These are phyloP conservation scores for Paraleonurus japonicus DNA, from an alignment of 257 asterid genomes.

Conservation along the genomic window DNA sequence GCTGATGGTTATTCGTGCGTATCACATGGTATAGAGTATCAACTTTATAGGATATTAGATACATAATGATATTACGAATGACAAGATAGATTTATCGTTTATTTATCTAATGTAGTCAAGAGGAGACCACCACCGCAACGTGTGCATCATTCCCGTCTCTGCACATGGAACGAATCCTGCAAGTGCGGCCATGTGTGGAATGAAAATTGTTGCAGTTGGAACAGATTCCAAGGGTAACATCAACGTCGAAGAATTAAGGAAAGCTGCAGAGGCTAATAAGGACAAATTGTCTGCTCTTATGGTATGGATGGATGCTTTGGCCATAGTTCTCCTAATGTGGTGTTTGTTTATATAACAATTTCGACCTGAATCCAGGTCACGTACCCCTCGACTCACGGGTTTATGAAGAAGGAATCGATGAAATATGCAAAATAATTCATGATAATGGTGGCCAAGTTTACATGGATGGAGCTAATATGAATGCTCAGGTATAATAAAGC, in stretches of 20 bases:
- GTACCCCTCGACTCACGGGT: slow-evolving; percentile 99
- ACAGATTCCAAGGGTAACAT: slow-evolving; percentile 97
- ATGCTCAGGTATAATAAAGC: slow-evolving; percentile 73
- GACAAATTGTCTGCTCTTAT: slow-evolving; percentile 84
- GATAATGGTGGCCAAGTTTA: slow-evolving; percentile 97
- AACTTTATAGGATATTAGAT: neutral
- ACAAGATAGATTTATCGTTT: neutral
- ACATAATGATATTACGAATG: neutral
- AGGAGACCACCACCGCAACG: slow-evolving; percentile 90
- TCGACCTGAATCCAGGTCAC: slow-evolving; percentile 62
- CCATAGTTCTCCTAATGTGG: neutral
- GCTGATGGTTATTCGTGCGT: slow-evolving; percentile 94
- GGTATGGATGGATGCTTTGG: slow-evolving; percentile 41
- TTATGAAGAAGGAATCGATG: slow-evolving; percentile 93
- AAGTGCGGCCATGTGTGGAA: slow-evolving; percentile 98
- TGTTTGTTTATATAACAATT: neutral
- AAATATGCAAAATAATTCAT: slow-evolving; percentile 90
- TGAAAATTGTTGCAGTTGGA: slow-evolving; percentile 93
- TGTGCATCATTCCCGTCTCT: slow-evolving; percentile 95
- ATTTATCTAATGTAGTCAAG: slow-evolving; percentile 53
- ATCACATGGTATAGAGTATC: slow-evolving; percentile 64
- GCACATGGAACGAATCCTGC: slow-evolving; percentile 99
- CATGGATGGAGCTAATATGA: slow-evolving; percentile 99
- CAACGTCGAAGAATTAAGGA: slow-evolving; percentile 76
- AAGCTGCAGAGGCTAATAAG: slow-evolving; percentile 83